These are phyloP conservation scores for Phaeoacremonium minimum DNA, from an alignment of 2,329 filamentous ascomycete genomes.

Conservation along the genomic window DNA sequence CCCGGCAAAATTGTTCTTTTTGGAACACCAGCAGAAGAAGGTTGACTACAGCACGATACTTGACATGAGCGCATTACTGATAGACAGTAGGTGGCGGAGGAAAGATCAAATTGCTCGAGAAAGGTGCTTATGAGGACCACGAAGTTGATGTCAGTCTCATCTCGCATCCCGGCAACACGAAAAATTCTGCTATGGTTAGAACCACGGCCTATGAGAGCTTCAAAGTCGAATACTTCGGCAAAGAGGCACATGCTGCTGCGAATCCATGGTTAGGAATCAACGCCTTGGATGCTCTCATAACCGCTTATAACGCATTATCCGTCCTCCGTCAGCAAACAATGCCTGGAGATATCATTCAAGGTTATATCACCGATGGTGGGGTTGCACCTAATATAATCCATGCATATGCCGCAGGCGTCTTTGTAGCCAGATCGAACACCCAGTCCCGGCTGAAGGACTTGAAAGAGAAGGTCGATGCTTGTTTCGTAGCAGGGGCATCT, in stretches of 20 bases:
- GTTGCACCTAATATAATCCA: constrained; percentile 54
- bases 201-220: constrained; percentile 47
- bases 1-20: constrained; percentile 40
- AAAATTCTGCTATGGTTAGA: constrained; percentile 41
- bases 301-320: constrained; percentile 41
- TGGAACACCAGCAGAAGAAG: constrained; percentile 46
- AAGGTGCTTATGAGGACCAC: constrained; percentile 36
- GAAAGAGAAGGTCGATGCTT: constrained; percentile 33
- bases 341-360: constrained; percentile 44
- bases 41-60: no score
- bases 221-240: constrained; percentile 47
- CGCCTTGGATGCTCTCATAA: constrained; percentile 52
- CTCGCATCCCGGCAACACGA: constrained; percentile 35
- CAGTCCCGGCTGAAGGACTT: constrained; percentile 34
- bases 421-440: constrained; percentile 38
- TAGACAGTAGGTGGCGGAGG: constrained; percentile 32
- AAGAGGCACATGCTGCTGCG: constrained; percentile 50
- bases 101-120: constrained; percentile 36
- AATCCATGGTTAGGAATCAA: constrained; percentile 56
- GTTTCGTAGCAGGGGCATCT: constrained; percentile 31
- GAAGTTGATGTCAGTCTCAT: constrained; percentile 31
- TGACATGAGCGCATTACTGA: no score
- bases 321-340: constrained; percentile 52
- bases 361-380: constrained; percentile 49
- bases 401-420: constrained; percentile 37